Evolutionary conservation across 768 basidiomycete genomes (phyloP).

Genomic region (Serendipita indica): DNA sequence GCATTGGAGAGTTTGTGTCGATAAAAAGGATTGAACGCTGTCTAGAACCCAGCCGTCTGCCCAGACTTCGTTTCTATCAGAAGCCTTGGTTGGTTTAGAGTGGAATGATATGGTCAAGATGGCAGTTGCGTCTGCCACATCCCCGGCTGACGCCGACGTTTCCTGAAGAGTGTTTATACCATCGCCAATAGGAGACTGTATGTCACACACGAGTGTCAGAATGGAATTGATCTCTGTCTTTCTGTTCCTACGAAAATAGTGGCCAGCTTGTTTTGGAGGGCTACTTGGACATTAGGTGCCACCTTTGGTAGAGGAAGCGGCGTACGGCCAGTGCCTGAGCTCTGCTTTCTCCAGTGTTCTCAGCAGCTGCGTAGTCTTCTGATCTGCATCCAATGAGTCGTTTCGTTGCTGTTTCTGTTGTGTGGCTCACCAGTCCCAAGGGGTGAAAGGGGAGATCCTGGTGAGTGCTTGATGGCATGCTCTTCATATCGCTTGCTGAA

Average conservation of each 20-base stretch:
- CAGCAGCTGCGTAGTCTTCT: too few species aligned
- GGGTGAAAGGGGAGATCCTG: background rate
- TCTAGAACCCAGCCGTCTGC: background rate
- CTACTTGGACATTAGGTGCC: background rate
- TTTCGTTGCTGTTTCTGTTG: too few species aligned
- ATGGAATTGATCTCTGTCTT: background rate
- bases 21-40: slow-evolving; percentile 35
- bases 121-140: background rate
- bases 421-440: background rate
- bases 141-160: background rate
- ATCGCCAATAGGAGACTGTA: background rate
- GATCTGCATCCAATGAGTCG: too few species aligned
- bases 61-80: background rate
- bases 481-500: background rate
- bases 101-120: slow-evolving; percentile 1
- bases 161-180: background rate
- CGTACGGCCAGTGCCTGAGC: slow-evolving; percentile 8
- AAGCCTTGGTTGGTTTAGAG: background rate
- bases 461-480: background rate
- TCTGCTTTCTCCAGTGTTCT: too few species aligned
- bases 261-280: background rate
- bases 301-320: background rate
- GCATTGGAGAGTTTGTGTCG: slow-evolving; percentile 59
- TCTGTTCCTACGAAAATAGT: slow-evolving; percentile 3
- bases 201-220: background rate